Evolutionary conservation across 768 basidiomycete species (phyloP).

Genomic region (Amanita pallidorosea): DNA sequence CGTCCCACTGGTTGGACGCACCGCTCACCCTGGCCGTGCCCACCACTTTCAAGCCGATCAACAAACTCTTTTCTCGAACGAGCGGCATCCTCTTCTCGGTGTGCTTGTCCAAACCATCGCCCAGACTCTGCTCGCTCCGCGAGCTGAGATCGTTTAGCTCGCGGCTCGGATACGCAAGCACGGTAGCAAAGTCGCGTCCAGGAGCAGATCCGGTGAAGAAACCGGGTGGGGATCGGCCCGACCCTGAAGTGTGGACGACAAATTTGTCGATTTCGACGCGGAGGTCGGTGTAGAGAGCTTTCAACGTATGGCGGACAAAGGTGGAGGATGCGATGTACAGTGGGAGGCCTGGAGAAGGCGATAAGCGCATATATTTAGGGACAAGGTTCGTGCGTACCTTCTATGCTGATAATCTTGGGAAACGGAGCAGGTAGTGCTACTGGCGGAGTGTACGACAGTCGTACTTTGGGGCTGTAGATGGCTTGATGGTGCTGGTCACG

Average conservation of each 20-base stretch:
- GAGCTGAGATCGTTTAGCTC: conserved; percentile 5
- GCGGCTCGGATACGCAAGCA: background rate
- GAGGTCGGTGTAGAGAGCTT: conserved; percentile 62
- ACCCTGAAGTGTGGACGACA: conserved; percentile 21
- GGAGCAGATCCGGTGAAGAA: background rate
- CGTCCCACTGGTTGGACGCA: conserved; percentile 55
- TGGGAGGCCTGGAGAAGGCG: conserved; percentile 39
- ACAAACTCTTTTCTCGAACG: conserved; percentile 46
- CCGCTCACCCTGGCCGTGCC: conserved; percentile 59
- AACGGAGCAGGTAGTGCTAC: conserved; percentile 55
- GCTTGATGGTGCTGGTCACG: conserved; percentile 19
- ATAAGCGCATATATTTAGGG: background rate
- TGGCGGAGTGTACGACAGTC: conserved; percentile 62
- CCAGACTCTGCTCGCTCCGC: background rate
- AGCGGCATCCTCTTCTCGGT: conserved; percentile 4
- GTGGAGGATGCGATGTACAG: conserved; percentile 63
- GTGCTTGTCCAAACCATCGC: conserved; percentile 10
- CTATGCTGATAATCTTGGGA: conserved; percentile 55
- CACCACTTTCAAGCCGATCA: conserved; percentile 41
- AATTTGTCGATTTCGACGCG: conserved; percentile 44
- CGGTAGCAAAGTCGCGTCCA: background rate
- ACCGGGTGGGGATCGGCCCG: conserved; percentile 1
- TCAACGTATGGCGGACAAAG: conserved; percentile 64
- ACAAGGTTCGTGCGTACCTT: conserved; percentile 36
- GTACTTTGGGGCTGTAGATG: conserved; percentile 55